Evolutionary conservation across 2,329 filamentous ascomycete genomes (phyloP), one percentile per base, ranked within the genome.

Genomic region (Aspergillus neotritici): DNA sequence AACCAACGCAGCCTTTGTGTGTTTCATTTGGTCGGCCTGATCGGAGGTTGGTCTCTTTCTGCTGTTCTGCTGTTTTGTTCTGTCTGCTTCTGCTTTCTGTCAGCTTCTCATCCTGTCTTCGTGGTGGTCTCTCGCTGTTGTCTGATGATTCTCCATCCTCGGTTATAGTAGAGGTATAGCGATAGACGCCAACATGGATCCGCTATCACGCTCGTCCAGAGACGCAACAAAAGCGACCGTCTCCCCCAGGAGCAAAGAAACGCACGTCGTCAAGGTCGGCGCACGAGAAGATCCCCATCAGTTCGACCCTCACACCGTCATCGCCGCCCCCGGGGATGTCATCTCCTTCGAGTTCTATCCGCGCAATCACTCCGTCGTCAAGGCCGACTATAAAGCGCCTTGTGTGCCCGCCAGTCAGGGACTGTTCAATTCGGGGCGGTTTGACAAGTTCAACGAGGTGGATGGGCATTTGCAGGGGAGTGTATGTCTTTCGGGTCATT

Each of bases 331-430:
- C 2, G 65, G 64, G 13, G 64, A 67, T 43, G 32, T 55, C 1
- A 47, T 68, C 11, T 71, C 76, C 48, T 85, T 79, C 60, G 67
- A 74, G 34, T 84, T 85, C 56, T 83, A 78, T 51, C 79, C 81
- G 1, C 70, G 70, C 15, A 80, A 77, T 40, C 82, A 86, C 56
- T 82, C 79, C 3, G 77, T 85, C n/a, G 77, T 78, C 7, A 72
- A 78, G 38, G 76, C 80, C 29, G 78, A 75, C 37, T 84, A 74
- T 52, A 62, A 67, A 2, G 67, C 69, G n/a, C 79, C 82, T 31
- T 86, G 83, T 47, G 75, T 83, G 34, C 82, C 82, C 0, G 82
- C 62, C 3, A 38, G 17, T 3, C 44, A 37, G 1, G 40, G 39
- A 3, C 31, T 58, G 13, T 67, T 66, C 37, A 60, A 54, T 30